phyloP scores from a whole-genome alignment of 371 early-diverging fungal species.

The Zopfochytrium polystomum region DNA sequence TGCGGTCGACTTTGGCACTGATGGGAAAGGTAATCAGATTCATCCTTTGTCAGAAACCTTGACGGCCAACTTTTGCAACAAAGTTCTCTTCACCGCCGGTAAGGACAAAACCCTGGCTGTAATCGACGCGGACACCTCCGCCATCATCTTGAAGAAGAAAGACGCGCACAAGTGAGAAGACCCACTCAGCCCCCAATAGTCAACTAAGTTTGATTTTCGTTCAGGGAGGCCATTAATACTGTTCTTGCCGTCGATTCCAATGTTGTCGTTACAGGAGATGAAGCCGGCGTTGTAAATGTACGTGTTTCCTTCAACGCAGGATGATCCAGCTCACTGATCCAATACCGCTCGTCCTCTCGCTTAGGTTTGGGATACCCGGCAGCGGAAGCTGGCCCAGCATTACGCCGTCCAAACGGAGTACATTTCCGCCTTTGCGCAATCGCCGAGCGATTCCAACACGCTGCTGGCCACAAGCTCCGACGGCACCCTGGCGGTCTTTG shows the following conservation, averaged over 20 bases:
- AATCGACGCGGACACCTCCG: constrained; percentile 68
- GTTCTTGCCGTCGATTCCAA: constrained; percentile 63
- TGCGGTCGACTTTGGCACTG: constrained; percentile 68
- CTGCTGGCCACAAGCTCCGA: constrained; percentile 79
- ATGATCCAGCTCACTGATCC: background rate
- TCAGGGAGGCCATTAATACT: constrained; percentile 69
- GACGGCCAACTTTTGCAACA: background rate
- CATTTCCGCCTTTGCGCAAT: constrained; percentile 75
- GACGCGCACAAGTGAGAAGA: constrained; percentile 76
- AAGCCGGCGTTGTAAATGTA: constrained; percentile 81
- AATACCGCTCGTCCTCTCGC: background rate
- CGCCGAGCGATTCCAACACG: constrained; percentile 67
- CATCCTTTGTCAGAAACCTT: background rate
- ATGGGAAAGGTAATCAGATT: constrained; percentile 60
- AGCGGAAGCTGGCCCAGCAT: constrained; percentile 60
- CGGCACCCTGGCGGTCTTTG: constrained; percentile 84
- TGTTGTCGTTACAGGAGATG: constrained; percentile 86
- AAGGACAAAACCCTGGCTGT: constrained; percentile 74
- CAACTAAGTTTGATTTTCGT: constrained; percentile 1
- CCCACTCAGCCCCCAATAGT: background rate
- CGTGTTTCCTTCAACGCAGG: constrained; percentile 2
- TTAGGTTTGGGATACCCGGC: constrained; percentile 81
- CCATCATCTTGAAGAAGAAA: constrained; percentile 54
- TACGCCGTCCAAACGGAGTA: constrained; percentile 83
- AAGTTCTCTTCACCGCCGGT: constrained; percentile 71